Conservation (phyloP, 805 yeast species). For the Ogataea nonfermentans region DNA sequence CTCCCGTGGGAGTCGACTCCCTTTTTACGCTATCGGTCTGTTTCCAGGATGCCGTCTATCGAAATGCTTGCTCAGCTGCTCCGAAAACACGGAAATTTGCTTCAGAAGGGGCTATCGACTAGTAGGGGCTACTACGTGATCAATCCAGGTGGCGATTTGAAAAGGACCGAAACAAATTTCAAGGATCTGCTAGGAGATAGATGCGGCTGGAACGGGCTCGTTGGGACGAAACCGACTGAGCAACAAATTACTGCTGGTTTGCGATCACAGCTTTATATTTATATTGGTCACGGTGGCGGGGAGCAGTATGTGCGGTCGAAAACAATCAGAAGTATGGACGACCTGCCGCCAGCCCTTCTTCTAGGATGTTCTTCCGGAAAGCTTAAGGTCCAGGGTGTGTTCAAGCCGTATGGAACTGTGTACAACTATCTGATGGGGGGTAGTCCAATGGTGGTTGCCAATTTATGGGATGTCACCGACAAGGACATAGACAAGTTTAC, state of each 20-base stretch:
- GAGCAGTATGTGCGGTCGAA: conserved; percentile 69
- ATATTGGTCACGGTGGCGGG: conserved; percentile 97
- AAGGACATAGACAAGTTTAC: conserved; percentile 88
- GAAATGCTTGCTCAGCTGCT: conserved; percentile 41
- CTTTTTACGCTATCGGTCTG: conserved; percentile 49
- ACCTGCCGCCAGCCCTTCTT: conserved; percentile 60
- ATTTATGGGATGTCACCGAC: conserved; percentile 96
- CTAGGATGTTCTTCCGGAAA: conserved; percentile 92
- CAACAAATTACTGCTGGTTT: conserved; percentile 46
- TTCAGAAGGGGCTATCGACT: conserved; percentile 22
- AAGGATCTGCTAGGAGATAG: conserved; percentile 39
- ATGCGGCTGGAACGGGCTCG: conserved; percentile 50
- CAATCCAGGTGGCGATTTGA: conserved; percentile 81
- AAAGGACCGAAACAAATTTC: conserved; percentile 61
- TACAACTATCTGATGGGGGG: conserved; percentile 77
- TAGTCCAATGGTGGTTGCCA: conserved; percentile 77
- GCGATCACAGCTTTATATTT: conserved; percentile 55
- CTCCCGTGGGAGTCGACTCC: conserved; percentile 92
- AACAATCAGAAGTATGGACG: conserved; percentile 42
- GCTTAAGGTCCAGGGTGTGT: conserved; percentile 51
- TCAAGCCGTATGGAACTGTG: conserved; percentile 76
- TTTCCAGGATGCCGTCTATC: conserved; percentile 75
- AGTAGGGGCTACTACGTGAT: conserved; percentile 58
- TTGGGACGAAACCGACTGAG: conserved; percentile 60
- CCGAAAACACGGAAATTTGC: conserved; percentile 15